phyloP scores from a whole-genome alignment of 2,329 filamentous ascomycete species.

The Colletotrichum ledebouriae region DNA sequence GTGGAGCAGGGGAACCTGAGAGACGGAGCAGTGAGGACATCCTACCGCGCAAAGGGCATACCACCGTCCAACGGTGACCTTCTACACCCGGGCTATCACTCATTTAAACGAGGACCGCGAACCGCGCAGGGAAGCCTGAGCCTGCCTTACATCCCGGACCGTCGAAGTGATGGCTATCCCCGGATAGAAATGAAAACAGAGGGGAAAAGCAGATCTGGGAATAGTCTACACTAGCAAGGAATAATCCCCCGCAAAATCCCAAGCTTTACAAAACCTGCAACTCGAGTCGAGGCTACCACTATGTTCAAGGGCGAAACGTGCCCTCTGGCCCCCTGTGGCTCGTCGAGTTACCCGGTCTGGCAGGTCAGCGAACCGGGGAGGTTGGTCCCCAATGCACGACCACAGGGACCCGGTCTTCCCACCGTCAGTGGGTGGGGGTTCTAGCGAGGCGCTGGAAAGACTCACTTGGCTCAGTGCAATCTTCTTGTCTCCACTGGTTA shows the following conservation, averaged over 20 bases:
- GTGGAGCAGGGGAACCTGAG: background rate
- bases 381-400: conserved; percentile 17
- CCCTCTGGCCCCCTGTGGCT: background rate
- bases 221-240: conserved; percentile 1
- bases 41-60: too few relatives aligned
- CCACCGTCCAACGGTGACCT: background rate
- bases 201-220: background rate
- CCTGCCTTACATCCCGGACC: background rate
- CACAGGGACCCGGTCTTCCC: background rate
- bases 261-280: background rate
- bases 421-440: conserved; percentile 6
- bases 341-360: conserved; percentile 6
- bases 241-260: conserved; percentile 8
- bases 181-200: background rate
- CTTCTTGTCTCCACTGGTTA: background rate
- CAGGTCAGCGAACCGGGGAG: conserved; percentile 7
- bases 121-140: background rate
- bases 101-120: background rate
- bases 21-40: too few relatives aligned
- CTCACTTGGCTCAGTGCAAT: background rate
- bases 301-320: conserved; percentile 6
- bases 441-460: conserved; percentile 1
- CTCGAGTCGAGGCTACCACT: conserved; percentile 6
- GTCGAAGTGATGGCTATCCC: conserved; percentile 11
- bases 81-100: background rate